Evolutionary conservation across 257 asterid species (phyloP).

Genomic region (Coffea canephora): DNA sequence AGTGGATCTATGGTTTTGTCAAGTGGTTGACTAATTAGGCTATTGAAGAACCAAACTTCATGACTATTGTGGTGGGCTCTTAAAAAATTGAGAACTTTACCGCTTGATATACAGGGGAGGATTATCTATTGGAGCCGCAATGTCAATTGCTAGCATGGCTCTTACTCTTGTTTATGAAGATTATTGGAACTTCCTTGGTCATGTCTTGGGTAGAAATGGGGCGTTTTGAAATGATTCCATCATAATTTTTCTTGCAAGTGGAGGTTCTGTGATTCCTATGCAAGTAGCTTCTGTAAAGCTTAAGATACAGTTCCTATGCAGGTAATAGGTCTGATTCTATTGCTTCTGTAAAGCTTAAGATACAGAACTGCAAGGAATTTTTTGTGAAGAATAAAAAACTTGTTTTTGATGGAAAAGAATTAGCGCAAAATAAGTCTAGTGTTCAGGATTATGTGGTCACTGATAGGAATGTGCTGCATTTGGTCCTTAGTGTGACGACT

Average conservation of each 20-base stretch:
- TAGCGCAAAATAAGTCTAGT: slow-evolving; percentile 54
- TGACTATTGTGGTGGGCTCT: no score
- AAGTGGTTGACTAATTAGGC: no score
- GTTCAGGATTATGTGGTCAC: slow-evolving; percentile 62
- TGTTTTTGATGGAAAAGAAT: slow-evolving; percentile 72
- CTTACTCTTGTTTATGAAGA: no score
- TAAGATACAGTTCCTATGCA: slow-evolving; percentile 41
- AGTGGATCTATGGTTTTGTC: no score
- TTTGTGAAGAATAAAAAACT: slow-evolving; percentile 45
- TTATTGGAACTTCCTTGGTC: background rate
- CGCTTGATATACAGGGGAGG: no score
- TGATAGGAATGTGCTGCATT: slow-evolving; percentile 65
- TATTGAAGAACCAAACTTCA: no score
- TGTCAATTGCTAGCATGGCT: no score
- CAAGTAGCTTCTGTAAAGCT: no score
- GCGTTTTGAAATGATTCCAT: slow-evolving; percentile 52
- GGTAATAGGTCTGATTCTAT: slow-evolving; percentile 69
- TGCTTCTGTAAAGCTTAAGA: slow-evolving; percentile 70
- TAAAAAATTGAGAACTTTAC: no score
- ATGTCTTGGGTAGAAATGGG: slow-evolving; percentile 34
- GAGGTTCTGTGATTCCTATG: slow-evolving; percentile 40
- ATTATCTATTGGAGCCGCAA: no score
- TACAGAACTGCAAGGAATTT: slow-evolving; percentile 34
- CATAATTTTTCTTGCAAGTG: slow-evolving; percentile 57
- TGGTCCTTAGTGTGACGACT: slow-evolving; percentile 38